Evolutionary conservation across 768 basidiomycete genomes (phyloP).

Genomic region (Phylloporus rhodoxanthus): DNA sequence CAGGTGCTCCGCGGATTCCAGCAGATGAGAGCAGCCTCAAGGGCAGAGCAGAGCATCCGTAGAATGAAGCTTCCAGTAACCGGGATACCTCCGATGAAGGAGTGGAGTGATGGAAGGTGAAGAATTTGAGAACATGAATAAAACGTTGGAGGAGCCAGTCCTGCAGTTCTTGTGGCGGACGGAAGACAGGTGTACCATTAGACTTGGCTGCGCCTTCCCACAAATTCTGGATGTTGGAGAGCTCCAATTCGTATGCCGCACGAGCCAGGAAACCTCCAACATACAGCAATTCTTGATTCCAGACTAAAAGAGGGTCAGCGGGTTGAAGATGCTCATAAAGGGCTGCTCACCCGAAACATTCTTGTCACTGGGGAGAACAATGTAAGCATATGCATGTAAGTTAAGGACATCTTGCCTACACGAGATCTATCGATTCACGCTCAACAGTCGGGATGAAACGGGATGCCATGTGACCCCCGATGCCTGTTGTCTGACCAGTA

Average conservation of each 20-base stretch:
- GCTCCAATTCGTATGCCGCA: constrained; percentile 78
- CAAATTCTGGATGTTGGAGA: constrained; percentile 50
- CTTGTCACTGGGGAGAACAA: constrained; percentile 53
- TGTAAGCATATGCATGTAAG: background rate
- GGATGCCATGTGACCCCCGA: constrained; percentile 63
- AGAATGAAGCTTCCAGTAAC: constrained; percentile 73
- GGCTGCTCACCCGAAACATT: constrained; percentile 60
- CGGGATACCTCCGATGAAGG: constrained; percentile 75
- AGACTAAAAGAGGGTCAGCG: constrained; percentile 40
- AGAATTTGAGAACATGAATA: constrained; percentile 81
- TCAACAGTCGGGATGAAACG: constrained; percentile 96
- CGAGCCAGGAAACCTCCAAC: constrained; percentile 81
- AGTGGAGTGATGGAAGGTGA: constrained; percentile 83
- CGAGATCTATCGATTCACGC: constrained; percentile 85
- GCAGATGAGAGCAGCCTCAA: constrained; percentile 72
- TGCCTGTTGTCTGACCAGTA: constrained; percentile 87
- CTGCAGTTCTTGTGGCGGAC: constrained; percentile 38
- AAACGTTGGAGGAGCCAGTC: constrained; percentile 53
- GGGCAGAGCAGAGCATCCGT: constrained; percentile 47
- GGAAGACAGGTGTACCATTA: constrained; percentile 23
- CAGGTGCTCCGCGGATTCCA: constrained; percentile 60
- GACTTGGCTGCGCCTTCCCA: constrained; percentile 50
- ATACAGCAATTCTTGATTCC: constrained; percentile 87
- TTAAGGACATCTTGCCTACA: constrained; percentile 41
- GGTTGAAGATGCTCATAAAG: background rate